These are phyloP conservation scores for Pinus albicaulis DNA, from an alignment of 75 land plant genomes.

Conservation along the genomic window DNA sequence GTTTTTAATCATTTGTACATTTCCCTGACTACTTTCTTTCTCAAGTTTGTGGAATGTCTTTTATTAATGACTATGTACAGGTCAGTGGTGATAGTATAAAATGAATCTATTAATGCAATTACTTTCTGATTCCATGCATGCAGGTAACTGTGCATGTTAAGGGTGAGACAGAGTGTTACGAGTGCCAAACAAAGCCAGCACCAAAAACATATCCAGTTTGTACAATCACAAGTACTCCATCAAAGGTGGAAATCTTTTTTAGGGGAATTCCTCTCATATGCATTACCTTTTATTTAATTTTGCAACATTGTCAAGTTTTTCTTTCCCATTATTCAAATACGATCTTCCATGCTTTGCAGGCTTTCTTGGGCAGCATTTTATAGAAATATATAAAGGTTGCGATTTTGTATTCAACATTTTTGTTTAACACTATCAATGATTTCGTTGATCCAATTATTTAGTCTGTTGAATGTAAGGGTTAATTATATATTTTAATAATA, in stretches of 20 bases:
- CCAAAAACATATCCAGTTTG: slow-evolving; percentile 99
- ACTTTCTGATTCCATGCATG: background rate
- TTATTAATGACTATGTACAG: background rate
- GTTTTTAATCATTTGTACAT: background rate
- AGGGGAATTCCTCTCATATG: too few relatives aligned
- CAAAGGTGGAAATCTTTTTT: slow-evolving; percentile 60
- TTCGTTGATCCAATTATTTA: too few relatives aligned
- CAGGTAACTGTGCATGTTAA: slow-evolving; percentile 98
- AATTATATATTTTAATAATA: too few relatives aligned
- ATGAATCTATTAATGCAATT: background rate
- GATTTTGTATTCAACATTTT: background rate
- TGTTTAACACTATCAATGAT: background rate
- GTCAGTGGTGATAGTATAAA: background rate
- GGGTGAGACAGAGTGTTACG: slow-evolving; percentile 95
- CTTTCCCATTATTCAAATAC: background rate
- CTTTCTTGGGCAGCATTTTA: background rate
- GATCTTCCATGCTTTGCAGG: background rate
- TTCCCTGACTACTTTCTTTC: background rate
- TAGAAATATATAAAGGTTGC: background rate
- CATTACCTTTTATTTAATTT: too few relatives aligned
- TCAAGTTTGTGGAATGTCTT: background rate
- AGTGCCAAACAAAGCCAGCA: slow-evolving; percentile 94
- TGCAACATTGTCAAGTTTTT: background rate
- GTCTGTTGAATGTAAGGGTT: too few relatives aligned
- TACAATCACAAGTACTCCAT: slow-evolving; percentile 99